Conservation (phyloP, 768 basidiomycete species). For the Rhizopogon sp. region DNA sequence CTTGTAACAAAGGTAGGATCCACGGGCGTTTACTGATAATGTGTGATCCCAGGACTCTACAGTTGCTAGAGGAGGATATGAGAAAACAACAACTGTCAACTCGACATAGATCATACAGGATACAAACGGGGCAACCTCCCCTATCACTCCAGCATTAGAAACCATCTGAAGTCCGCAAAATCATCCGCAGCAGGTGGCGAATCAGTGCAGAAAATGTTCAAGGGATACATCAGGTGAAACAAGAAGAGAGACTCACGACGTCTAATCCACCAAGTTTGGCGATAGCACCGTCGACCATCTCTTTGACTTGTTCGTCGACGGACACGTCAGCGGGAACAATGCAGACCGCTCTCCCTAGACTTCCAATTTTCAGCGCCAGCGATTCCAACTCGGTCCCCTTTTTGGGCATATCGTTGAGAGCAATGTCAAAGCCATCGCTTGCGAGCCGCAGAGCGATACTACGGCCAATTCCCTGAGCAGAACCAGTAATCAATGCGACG, state of each 20-base stretch:
- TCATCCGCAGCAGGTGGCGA: no score
- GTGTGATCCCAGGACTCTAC: constrained; percentile 22
- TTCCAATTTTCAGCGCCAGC: constrained; percentile 7
- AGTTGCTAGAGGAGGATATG: constrained; percentile 2
- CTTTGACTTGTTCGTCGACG: constrained; percentile 11
- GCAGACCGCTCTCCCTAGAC: constrained; percentile 1
- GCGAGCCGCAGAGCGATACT: constrained; percentile 29
- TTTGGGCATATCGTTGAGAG: constrained; percentile 18
- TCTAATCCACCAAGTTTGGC: constrained; percentile 6
- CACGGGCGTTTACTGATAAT: constrained; percentile 12
- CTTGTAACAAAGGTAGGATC: constrained; percentile 20
- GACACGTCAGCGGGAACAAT: constrained; percentile 6
- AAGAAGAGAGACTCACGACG: constrained; percentile 5
- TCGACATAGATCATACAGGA: constrained; percentile 2
- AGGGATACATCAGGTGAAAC: not conserved
- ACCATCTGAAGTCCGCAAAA: not conserved
- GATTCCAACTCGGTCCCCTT: constrained; percentile 6
- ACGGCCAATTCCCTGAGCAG: constrained; percentile 23
- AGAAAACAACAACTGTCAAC: not conserved
- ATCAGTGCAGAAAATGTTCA: not conserved
- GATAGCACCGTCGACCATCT: constrained; percentile 6
- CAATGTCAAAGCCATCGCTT: constrained; percentile 25
- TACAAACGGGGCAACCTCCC: not conserved
- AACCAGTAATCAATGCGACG: constrained; percentile 30
- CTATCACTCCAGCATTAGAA: constrained; percentile 3